phyloP scores from a whole-genome alignment of 768 basidiomycete species.

The Leccinum sublutescens region DNA sequence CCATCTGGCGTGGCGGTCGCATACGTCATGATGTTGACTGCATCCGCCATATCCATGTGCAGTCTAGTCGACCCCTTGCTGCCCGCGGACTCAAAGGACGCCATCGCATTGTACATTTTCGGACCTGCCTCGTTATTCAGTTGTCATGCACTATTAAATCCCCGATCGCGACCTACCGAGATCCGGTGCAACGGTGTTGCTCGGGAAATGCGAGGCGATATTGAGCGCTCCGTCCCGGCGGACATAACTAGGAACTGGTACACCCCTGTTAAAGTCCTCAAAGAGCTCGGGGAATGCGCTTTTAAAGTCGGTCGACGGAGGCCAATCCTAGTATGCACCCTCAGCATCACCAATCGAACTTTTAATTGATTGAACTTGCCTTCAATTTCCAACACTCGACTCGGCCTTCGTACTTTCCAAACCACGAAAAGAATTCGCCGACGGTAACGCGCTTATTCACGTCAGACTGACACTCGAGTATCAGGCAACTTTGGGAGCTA shows the following conservation, averaged over 20 bases:
- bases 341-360: conserved; percentile 5
- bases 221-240: conserved; percentile 87
- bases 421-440: conserved; percentile 73
- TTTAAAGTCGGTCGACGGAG: conserved; percentile 82
- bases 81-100: conserved; percentile 59
- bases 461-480: conserved; percentile 83
- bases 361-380: conserved; percentile 38
- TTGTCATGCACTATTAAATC: background rate
- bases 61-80: conserved; percentile 84
- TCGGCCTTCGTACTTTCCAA: conserved; percentile 64
- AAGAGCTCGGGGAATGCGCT: conserved; percentile 80
- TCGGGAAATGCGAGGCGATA: conserved; percentile 85
- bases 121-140: conserved; percentile 54
- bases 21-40: conserved; percentile 88
- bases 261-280: conserved; percentile 76
- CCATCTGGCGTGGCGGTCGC: conserved; percentile 58
- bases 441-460: conserved; percentile 61
- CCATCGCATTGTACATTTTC: conserved; percentile 94
- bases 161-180: conserved; percentile 49
- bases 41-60: conserved; percentile 95
- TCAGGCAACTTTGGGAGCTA: conserved; percentile 59
- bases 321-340: conserved; percentile 73
- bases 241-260: conserved; percentile 90
- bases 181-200: conserved; percentile 75
- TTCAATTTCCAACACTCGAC: conserved; percentile 73